These are phyloP conservation scores for Asparagopsis taxiformis DNA, from an alignment of 31 red algal genomes.

Conservation along the genomic window DNA sequence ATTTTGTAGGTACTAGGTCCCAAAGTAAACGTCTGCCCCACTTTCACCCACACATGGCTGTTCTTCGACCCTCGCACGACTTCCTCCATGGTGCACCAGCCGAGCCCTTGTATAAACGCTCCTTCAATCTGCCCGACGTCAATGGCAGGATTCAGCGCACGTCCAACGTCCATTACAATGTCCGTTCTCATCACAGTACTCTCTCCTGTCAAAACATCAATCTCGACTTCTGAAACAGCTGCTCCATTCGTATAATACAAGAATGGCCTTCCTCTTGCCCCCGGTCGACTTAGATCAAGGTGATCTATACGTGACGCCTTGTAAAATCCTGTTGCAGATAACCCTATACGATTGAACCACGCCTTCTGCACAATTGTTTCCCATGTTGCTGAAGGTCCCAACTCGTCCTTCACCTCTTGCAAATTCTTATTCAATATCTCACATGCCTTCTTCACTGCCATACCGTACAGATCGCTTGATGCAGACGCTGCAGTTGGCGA, in stretches of 20 bases:
- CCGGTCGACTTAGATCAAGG: slow-evolving; percentile 41
- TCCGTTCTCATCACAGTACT: slow-evolving; percentile 47
- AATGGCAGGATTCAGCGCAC: slow-evolving; percentile 78
- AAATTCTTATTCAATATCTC: slow-evolving; percentile 36
- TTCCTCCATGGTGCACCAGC: slow-evolving; percentile 94
- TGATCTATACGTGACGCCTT: slow-evolving; percentile 61
- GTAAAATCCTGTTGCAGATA: slow-evolving; percentile 87
- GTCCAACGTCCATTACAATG: slow-evolving; percentile 87
- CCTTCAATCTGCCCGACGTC: slow-evolving; percentile 96
- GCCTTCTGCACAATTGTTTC: slow-evolving; percentile 47
- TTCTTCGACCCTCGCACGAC: slow-evolving; percentile 56
- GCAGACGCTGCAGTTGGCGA: slow-evolving; percentile 81
- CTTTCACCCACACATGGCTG: slow-evolving; percentile 57
- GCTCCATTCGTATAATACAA: slow-evolving; percentile 87
- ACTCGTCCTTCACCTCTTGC: slow-evolving; percentile 15
- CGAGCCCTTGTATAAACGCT: slow-evolving; percentile 87
- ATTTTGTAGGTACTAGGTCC: slow-evolving; percentile 92
- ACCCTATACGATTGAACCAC: slow-evolving; percentile 64
- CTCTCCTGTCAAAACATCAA: slow-evolving; percentile 77
- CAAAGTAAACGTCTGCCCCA: slow-evolving; percentile 47
- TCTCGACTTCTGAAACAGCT: slow-evolving; percentile 85
- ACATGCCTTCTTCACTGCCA: slow-evolving; percentile 80
- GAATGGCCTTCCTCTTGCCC: slow-evolving; percentile 65
- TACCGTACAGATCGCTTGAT: slow-evolving; percentile 88
- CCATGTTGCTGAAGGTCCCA: slow-evolving; percentile 34